Base-by-base conservation (phyloP, 805 yeast species). In the Teunomyces lycoperdinae region DNA sequence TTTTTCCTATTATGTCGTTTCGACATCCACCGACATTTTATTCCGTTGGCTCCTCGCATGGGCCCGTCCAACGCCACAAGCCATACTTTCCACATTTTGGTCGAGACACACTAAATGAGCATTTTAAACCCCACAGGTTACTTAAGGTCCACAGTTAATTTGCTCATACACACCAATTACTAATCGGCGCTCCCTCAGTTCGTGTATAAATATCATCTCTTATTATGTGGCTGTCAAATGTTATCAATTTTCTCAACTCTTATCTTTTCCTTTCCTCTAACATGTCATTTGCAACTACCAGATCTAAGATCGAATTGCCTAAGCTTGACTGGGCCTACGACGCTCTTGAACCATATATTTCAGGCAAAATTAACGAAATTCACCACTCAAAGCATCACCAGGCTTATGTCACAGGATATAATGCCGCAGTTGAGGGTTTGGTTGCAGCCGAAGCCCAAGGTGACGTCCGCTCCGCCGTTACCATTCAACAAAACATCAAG, bases 331-430 rank as follows among this genome's bases (percentile, higher is more conserved):
- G 74, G 71, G 71, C 67, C 51, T 76, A 66, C 47, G 69, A 65
- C 52, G 79, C 78, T 16, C 66, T 76, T 43, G 79, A 76, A 59
- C 81, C 81, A 13, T 67, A 67, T 56, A 76, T 76, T 50, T 66
- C 74, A 9, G 72, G 71, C 39, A 61, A 74, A 55, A 76, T 76
- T 52, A 76, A 73, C 57, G 78, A 73, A 56, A 52, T 76, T 31
- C 81, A 76, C 60, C 66, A 76, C 62, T 62, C 76, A 45, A 76
- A 76, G 56, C 81, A 76, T 57, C 81, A 76, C 58, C 79, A 74
- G 57, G 70, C 78, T 6, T 76, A 76, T 50, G 79, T 74, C 36
- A 71, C 64, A 45, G 77, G 78, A 32, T 71, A 70, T 61, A 76
- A 76, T 57, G 62, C 67, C 28, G 76, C 80, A 31, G 62, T 73